Evolutionary conservation across 495 filamentous ascomycete genomes (phyloP).

Genomic region (Penicillium verhagenii): DNA sequence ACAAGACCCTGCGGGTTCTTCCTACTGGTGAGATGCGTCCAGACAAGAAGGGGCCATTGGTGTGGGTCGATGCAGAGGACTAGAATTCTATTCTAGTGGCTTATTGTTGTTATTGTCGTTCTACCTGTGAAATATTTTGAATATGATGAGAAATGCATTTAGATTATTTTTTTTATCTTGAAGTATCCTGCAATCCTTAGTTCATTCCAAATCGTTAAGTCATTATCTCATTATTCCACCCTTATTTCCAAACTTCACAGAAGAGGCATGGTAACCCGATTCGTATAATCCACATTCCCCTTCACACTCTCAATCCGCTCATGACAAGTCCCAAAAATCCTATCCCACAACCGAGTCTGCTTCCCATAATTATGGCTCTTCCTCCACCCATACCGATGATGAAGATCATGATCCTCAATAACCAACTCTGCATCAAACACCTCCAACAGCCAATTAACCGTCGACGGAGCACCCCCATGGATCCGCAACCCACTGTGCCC

Average conservation of each 20-base stretch:
- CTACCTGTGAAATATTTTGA: neutral
- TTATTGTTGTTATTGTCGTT: neutral
- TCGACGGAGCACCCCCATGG: conserved; percentile 23
- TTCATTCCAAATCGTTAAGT: neutral
- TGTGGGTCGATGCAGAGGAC: conserved; percentile 61
- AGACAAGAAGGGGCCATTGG: conserved; percentile 69
- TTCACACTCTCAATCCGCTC: conserved; percentile 25
- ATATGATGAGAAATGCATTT: conserved; percentile 5
- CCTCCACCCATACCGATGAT: conserved; percentile 32
- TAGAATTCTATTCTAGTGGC: conserved; percentile 18
- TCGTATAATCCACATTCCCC: conserved; percentile 27
- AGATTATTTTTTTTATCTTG: neutral
- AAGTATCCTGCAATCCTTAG: neutral
- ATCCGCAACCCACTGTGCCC: conserved; percentile 30
- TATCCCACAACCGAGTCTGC: conserved; percentile 31
- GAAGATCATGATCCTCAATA: conserved; percentile 33
- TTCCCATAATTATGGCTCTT: conserved; percentile 33
- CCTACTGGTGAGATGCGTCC: conserved; percentile 69
- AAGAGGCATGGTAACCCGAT: conserved; percentile 26
- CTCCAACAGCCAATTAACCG: conserved; percentile 27
- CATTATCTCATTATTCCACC: neutral
- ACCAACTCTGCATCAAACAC: conserved; percentile 28
- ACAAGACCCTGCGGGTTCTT: conserved; percentile 74
- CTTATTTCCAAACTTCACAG: conserved; percentile 4
- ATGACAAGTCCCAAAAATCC: conserved; percentile 29